Base-by-base conservation (phyloP, 805 yeast species). In the Naumovozyma castellii region DNA sequence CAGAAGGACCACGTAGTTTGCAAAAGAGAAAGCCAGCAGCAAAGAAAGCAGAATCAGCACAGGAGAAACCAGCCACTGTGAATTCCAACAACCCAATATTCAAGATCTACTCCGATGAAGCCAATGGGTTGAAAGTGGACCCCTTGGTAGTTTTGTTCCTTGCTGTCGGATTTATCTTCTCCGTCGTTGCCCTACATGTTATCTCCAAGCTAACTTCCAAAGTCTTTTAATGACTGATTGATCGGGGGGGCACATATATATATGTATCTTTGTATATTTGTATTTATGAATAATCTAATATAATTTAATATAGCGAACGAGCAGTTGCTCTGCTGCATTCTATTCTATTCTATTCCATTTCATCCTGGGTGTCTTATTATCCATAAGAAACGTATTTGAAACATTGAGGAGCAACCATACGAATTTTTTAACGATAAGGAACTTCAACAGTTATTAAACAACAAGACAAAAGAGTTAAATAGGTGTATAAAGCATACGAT, bases 71-170 rank as follows among this genome's bases (percentile, higher is more conserved):
- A 56, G 68, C 73, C 25, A 65, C 73, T 42, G 83, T 82, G 78
- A 47, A n/a, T n/a, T 96, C 97, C 46, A 72, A 94, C 37, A 81
- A 90, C 51, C 84, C 95, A 41, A 83, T 90, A 80, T 74, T 90
- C 66, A 90, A 90, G 68, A 77, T 90, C 45, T 90, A 86, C 73
- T 87, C 96, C 18, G 97, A 90, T 56, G 97, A 90, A 69, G 94
- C 96, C 27, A 84, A 79, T 61, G 90, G 90, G 41, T 74, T 87
- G 56, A 85, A 88, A 66, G 85, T 82, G 44, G 97, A 90, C 67
- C 97, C 97, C 18, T 76, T 90, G 52, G 94, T 90, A 35, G 95
- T 90, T 34, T 74, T 90, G 66, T 88, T 90, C 46, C 73, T 90
- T 61, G 94, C 96, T 33, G 88, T 90, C 45, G 95, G 95, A 15